phyloP scores from a whole-genome alignment of 164 flowering plant genomes.

The Vitis vinifera region DNA sequence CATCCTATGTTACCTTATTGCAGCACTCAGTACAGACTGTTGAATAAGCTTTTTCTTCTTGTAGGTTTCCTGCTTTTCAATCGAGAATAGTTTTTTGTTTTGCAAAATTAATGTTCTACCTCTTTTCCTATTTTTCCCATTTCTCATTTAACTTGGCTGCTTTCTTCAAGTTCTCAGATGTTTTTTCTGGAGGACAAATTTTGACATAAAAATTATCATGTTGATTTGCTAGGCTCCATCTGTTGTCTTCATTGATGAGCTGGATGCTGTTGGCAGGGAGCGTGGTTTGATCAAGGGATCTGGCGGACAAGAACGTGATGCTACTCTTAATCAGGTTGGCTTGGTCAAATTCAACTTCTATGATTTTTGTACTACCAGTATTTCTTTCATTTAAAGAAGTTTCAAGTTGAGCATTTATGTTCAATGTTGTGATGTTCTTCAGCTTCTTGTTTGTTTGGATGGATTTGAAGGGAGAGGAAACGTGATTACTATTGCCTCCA shows the following conservation, averaged over 20 bases:
- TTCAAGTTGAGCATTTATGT: constrained; percentile 2
- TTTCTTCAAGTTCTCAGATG: background rate
- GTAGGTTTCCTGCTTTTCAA: too few relatives aligned
- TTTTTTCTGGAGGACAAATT: background rate
- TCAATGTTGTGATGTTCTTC: constrained; percentile 16
- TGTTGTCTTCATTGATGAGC: constrained; percentile 95
- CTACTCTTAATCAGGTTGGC: constrained; percentile 94
- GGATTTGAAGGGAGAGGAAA: constrained; percentile 98
- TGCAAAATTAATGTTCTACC: too few relatives aligned
- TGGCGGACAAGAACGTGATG: constrained; percentile 99
- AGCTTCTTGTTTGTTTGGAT: constrained; percentile 97
- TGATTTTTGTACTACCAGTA: background rate
- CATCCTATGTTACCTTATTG: too few relatives aligned
- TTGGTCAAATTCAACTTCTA: background rate
- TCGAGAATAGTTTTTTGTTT: too few relatives aligned
- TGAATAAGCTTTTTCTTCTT: too few relatives aligned
- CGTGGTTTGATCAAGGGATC: constrained; percentile 96
- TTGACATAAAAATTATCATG: background rate
- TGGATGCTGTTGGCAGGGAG: constrained; percentile 98
- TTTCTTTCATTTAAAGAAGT: background rate
- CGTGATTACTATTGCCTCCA: constrained; percentile 94
- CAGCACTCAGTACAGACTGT: too few relatives aligned
- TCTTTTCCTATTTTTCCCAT: background rate
- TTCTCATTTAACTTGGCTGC: background rate
- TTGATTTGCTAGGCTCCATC: constrained; percentile 73